Evolutionary conservation across 257 asterid species (phyloP), one percentile per base, ranked within the genome.

Genomic region (Paulownia fortunei): DNA sequence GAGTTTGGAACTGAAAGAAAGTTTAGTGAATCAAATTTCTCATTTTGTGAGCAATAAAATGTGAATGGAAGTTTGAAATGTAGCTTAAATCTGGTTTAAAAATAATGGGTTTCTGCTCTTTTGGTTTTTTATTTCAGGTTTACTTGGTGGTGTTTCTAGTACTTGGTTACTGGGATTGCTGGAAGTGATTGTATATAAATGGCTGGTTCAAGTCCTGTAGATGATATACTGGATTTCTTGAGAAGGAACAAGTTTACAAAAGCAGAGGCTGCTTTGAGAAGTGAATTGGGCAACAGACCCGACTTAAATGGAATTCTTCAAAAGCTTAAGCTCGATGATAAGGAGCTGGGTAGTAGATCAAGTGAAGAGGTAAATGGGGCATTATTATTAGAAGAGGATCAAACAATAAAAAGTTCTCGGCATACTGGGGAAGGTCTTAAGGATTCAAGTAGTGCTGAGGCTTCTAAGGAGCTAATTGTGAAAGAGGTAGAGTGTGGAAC

Each of bases 231-330:
- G 78, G 98, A 91, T 18, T 90, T 82, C 79, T 72, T 95, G 81
- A 86, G 85, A 79, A 85, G 80, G 85, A 95, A 95, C 84, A 92
- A 93, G 60, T 93, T 88, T 74, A 79, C 87, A 11, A 87, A 89
- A 85, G 97, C 99, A 0, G 99, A 92, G 81, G 97, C 97, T 24
- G 98, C 99, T 55, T 83, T 94, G 79, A 87, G 88, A 37, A 83
- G 86, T 73, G 99, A 94, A 84, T 80, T 94, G 83, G 82, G 84
- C 74, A 86, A 73, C 69, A 87, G 86, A 52, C 87, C 92, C 8
- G 98, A 90, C 78, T 70, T 92, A 73, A 91, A 86, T 84, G 92
- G 81, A 46, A 67, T 81, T 30, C 84, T 91, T 69, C 90, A 88
- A 76, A 87, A 84, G 85, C 92, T 88, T 68, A 85, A 79, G 9